A percentile compares a stretch with the other conserved stretches of the same genome.
Evolutionary conservation across 1,284 basidiomycete genomes (phyloP).

Genomic region (Trametes polyzona): DNA sequence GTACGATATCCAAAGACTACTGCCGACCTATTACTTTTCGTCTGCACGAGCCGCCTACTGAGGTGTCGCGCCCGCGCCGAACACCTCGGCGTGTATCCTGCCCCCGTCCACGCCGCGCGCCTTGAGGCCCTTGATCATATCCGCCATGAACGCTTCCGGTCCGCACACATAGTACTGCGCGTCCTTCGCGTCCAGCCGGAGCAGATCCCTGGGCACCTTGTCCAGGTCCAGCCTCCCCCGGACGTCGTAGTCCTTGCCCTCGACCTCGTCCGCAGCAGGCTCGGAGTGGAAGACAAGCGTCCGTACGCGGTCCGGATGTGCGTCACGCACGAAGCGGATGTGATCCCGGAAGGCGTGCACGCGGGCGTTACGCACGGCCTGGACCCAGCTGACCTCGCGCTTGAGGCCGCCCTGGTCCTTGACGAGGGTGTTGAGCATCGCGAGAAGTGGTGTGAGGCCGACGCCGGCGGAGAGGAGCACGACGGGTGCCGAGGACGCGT

Average conservation of each 20-base stretch:
- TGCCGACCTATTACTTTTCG: no score
- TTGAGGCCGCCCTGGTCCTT: neutral
- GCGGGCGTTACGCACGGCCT: slow-evolving; percentile 26
- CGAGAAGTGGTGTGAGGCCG: slow-evolving; percentile 30
- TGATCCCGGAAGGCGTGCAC: slow-evolving; percentile 28
- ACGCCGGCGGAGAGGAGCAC: slow-evolving; percentile 34
- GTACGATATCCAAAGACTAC: neutral
- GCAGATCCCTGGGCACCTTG: slow-evolving; percentile 12
- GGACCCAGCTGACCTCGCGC: slow-evolving; percentile 29
- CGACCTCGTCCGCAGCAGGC: slow-evolving; percentile 18
- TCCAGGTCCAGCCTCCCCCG: slow-evolving; percentile 25
- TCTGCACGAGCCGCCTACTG: neutral
- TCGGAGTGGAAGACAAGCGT: slow-evolving; percentile 26
- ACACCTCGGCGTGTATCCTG: slow-evolving; percentile 30
- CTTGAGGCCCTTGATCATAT: slow-evolving; percentile 22
- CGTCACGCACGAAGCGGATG: slow-evolving; percentile 13
- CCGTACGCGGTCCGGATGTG: slow-evolving; percentile 18
- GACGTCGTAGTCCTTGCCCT: slow-evolving; percentile 25
- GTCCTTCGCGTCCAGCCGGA: slow-evolving; percentile 22
- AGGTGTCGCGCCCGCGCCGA: slow-evolving; percentile 28
- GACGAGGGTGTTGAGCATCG: slow-evolving; percentile 33
- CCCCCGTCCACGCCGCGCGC: slow-evolving; percentile 21
- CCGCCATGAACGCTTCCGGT: slow-evolving; percentile 31
- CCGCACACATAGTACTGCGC: slow-evolving; percentile 34
- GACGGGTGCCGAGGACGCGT: slow-evolving; percentile 26